Percentiles rank a stretch among this genome's conserved stretches.
Evolutionary conservation across 129 eudicot species (phyloP).

Genomic region (Flaveria robusta): DNA sequence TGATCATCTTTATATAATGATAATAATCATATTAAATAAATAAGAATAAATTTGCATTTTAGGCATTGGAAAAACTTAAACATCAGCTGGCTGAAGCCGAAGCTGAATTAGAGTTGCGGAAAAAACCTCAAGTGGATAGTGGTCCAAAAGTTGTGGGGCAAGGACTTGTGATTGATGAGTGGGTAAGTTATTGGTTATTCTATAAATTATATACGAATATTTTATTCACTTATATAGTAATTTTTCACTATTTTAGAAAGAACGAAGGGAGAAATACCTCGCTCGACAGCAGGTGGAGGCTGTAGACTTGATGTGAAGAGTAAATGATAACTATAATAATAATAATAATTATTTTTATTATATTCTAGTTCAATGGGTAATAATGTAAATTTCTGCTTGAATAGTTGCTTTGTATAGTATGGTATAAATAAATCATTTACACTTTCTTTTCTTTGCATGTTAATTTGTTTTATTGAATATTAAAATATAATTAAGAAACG

Average conservation of each 20-base stretch:
- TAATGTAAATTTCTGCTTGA: conserved; percentile 14
- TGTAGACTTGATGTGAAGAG: conserved; percentile 52
- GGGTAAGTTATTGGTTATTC: conserved; percentile 50
- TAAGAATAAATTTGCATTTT: not conserved
- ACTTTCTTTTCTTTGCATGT: not conserved
- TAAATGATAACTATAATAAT: not conserved
- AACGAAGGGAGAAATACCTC: conserved; percentile 85
- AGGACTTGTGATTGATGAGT: conserved; percentile 77
- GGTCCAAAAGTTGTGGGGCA: conserved; percentile 54
- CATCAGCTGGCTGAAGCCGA: conserved; percentile 81
- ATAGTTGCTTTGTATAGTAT: not conserved
- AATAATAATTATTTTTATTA: not conserved
- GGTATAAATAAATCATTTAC: not conserved
- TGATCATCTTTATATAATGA: no score
- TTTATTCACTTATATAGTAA: not conserved
- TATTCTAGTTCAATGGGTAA: not conserved
- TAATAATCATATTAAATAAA: not conserved
- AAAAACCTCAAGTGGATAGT: conserved; percentile 61
- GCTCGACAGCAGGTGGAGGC: conserved; percentile 81
- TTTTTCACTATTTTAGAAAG: conserved; percentile 48
- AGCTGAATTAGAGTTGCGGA: conserved; percentile 59
- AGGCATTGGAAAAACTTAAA: conserved; percentile 70
- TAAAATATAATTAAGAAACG: not conserved
- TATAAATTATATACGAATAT: not conserved
- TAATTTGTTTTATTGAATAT: not conserved